Evolutionary conservation across 805 yeast genomes (phyloP).

Genomic region (Saturnispora sanitii): DNA sequence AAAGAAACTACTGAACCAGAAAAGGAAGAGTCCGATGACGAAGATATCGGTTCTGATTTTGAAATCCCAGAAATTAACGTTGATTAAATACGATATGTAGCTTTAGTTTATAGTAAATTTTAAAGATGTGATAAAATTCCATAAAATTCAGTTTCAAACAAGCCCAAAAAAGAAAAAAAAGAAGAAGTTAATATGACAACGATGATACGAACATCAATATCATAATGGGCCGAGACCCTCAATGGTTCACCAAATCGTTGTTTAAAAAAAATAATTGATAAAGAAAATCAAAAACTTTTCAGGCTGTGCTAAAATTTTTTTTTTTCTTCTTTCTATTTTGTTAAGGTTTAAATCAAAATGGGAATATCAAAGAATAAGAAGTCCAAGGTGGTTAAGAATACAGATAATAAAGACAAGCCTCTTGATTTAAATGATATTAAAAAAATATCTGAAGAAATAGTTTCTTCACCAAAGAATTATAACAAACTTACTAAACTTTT

Average conservation of each 20-base stretch:
- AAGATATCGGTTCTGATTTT: constrained; percentile 26
- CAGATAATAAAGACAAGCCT: constrained; percentile 4
- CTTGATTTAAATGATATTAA: constrained; percentile 20
- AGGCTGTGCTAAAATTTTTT: constrained; percentile 11
- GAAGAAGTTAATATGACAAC: background rate
- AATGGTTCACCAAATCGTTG: constrained; percentile 5
- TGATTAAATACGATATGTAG: constrained; percentile 14
- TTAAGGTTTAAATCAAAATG: background rate
- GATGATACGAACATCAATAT: constrained; percentile 4
- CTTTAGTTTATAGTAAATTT: background rate
- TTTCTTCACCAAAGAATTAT: constrained; percentile 38
- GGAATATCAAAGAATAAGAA: constrained; percentile 2
- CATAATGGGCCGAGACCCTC: constrained; percentile 1
- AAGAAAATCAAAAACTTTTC: background rate
- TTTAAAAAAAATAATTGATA: background rate
- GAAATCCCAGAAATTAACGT: constrained; percentile 30
- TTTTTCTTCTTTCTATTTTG: background rate
- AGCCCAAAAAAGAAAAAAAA: background rate
- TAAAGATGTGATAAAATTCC: constrained; percentile 1
- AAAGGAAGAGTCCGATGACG: constrained; percentile 11
- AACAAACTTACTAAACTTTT: constrained; percentile 45
- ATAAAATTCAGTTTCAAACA: constrained; percentile 4
- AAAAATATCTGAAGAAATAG: constrained; percentile 23
- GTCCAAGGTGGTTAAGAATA: background rate
- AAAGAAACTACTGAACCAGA: constrained; percentile 18